These are phyloP conservation scores for Torulaspora delbrueckii DNA, from an alignment of 805 yeast species.

Conservation along the genomic window DNA sequence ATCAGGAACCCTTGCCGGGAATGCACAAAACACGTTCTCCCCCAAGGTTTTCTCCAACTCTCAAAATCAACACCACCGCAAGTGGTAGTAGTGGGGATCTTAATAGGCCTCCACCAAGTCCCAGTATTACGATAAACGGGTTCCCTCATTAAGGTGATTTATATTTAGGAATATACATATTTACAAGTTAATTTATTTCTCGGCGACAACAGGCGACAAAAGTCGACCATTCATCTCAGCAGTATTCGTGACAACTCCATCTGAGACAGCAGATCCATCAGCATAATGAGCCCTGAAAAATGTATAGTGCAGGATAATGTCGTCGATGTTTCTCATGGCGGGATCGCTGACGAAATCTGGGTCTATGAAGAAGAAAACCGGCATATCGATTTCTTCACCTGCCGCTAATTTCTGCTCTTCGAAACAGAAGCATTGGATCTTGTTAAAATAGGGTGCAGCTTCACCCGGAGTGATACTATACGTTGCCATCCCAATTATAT, in stretches of 20 bases:
- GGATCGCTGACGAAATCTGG: slow-evolving; percentile 96
- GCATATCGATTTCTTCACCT: slow-evolving; percentile 99
- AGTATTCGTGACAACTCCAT: slow-evolving; percentile 11
- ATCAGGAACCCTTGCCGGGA: slow-evolving; percentile 33
- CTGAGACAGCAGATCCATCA: slow-evolving; percentile 37
- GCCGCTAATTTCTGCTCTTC: slow-evolving; percentile 92
- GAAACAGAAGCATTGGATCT: slow-evolving; percentile 96
- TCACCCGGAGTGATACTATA: slow-evolving; percentile 95
- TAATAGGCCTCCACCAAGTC: slow-evolving; percentile 27
- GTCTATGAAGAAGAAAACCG: slow-evolving; percentile 92
- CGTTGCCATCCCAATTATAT: slow-evolving; percentile 97
- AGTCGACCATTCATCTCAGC: slow-evolving; percentile 17
- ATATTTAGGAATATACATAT: slow-evolving; percentile 6
- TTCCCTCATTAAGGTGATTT: slow-evolving; percentile 11
- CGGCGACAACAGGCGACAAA: slow-evolving; percentile 14
- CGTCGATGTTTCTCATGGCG: slow-evolving; percentile 82
- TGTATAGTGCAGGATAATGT: slow-evolving; percentile 85
- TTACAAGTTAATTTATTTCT: background rate
- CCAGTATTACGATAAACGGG: slow-evolving; percentile 23
- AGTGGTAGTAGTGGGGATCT: background rate
- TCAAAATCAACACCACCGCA: background rate
- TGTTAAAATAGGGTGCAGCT: slow-evolving; percentile 93
- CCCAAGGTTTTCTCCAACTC: background rate
- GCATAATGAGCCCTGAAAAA: slow-evolving; percentile 64
- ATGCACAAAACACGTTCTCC: background rate